phyloP scores from a whole-genome alignment of 2,329 filamentous ascomycete species.

The Colletotrichum sp. region DNA sequence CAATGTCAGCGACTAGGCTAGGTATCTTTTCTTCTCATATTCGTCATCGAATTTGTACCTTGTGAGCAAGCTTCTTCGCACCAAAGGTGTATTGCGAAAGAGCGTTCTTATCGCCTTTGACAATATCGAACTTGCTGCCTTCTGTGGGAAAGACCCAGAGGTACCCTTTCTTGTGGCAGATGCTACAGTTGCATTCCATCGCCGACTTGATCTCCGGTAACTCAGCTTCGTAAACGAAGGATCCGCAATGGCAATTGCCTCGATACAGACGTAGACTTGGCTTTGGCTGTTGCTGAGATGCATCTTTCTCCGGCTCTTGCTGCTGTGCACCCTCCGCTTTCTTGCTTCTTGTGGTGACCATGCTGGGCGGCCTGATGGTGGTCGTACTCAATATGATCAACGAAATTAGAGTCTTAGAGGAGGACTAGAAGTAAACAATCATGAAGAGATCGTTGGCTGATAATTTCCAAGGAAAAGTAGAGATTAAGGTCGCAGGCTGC shows the following conservation, averaged over 20 bases:
- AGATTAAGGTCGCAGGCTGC: neutral
- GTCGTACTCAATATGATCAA: neutral
- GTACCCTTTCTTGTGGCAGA: slow-evolving; percentile 59
- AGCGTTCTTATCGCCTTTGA: slow-evolving; percentile 47
- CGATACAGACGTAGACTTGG: slow-evolving; percentile 38
- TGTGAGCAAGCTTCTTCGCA: slow-evolving; percentile 41
- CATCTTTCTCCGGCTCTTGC: neutral
- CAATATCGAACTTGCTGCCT: slow-evolving; percentile 38
- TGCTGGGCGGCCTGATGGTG: neutral
- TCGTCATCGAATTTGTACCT: slow-evolving; percentile 35
- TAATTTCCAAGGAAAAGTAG: neutral
- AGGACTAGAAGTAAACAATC: neutral
- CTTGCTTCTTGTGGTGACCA: neutral
- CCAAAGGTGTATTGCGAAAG: slow-evolving; percentile 52
- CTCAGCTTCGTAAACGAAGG: slow-evolving; percentile 54
- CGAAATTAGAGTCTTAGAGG: neutral
- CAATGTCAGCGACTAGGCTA: neutral
- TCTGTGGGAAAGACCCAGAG: slow-evolving; percentile 39
- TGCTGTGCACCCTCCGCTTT: neutral
- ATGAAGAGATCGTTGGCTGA: neutral
- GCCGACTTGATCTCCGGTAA: slow-evolving; percentile 63
- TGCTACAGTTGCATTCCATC: slow-evolving; percentile 69
- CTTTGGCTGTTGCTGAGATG: neutral
- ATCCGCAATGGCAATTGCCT: slow-evolving; percentile 63
- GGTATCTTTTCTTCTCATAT: neutral